Base-by-base conservation (phyloP, 805 yeast species). In the Hagleromyces aurorensis region DNA sequence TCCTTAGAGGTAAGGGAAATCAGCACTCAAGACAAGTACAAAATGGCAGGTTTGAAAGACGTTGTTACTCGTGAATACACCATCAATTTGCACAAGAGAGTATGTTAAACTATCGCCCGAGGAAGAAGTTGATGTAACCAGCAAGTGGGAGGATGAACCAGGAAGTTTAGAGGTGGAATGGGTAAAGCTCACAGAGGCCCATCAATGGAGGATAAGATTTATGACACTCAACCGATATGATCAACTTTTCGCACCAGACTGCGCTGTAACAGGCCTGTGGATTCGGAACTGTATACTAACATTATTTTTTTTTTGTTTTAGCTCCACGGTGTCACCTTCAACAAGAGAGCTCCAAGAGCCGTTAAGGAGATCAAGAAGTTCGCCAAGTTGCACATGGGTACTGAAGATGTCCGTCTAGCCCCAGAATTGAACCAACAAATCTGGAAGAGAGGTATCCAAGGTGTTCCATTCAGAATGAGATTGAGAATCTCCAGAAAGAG, bases 11-110 rank as follows among this genome's bases (percentile, higher is more conserved):
- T n/a, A n/a, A n/a, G n/a, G n/a, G n/a, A n/a, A n/a, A n/a, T n/a
- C 28, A 33, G 37, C 24, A 33, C 33, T 33, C 37, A 33, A 33
- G 29, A 32, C 35, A 37, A 30, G 32, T 32, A n/a, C n/a, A 56
- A 54, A 52, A 65, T 65, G 70, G 67, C 70, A 53, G 65, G 65
- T 70, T 75, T 86, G 67, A 82, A 83, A 75, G 97, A 91, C 87
- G 96, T 86, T 71, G 96, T 91, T 71, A 83, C 98, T 69, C 94
- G 99, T 72, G 99, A 91, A 75, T 91, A 91, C 85, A 91, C 98
- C 79, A 87, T 91, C 72, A 89, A 91, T 85, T 75, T 89, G 71
- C 95, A 86, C 94, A 89, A 86, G 72, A 86, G 97, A 75, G 94
- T 84, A 80, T 65, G 93, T 81, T 25, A 13, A 10, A n/a, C n/a